A percentile compares a stretch with the other conserved stretches of the same genome.
These are phyloP conservation scores for Ilex paraguariensis DNA, from an alignment of 305 asterid species.

Conservation along the genomic window DNA sequence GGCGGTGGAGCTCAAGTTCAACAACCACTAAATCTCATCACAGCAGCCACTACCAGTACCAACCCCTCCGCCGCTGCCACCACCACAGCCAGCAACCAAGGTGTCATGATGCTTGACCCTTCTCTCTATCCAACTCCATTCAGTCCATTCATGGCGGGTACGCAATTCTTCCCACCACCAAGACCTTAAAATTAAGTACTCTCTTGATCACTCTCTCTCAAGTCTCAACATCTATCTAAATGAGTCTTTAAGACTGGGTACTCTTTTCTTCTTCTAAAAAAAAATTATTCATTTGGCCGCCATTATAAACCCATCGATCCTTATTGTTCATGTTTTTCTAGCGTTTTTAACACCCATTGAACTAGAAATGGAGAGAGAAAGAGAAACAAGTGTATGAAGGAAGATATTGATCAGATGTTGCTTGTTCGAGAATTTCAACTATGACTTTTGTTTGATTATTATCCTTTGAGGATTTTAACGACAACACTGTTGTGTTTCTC, in stretches of 20 bases:
- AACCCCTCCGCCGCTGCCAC: conserved; percentile 15
- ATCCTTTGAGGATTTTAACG: conserved; percentile 2
- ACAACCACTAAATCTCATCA: conserved; percentile 45
- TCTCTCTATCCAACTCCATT: conserved; percentile 49
- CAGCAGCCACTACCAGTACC: conserved; percentile 16
- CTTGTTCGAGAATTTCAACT: conserved; percentile 27
- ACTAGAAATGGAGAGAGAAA: neutral
- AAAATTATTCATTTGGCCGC: neutral
- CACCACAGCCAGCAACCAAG: conserved; percentile 18
- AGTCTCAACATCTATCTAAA: neutral
- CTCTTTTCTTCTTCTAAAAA: neutral
- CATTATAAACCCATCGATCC: neutral
- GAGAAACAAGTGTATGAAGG: neutral
- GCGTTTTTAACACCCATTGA: neutral
- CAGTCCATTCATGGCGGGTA: conserved; percentile 64
- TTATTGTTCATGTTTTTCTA: neutral
- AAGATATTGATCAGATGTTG: neutral
- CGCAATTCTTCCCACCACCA: conserved; percentile 82
- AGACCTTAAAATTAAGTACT: conserved; percentile 29
- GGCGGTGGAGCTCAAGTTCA: conserved; percentile 26
- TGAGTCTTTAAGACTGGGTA: neutral
- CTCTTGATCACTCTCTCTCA: neutral
- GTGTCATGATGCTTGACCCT: conserved; percentile 44
- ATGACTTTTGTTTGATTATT: conserved; percentile 15
- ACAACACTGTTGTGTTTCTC: conserved; percentile 8